These are phyloP conservation scores for Sapria himalayana DNA, from an alignment of 345 rosid genomes.

Conservation along the genomic window DNA sequence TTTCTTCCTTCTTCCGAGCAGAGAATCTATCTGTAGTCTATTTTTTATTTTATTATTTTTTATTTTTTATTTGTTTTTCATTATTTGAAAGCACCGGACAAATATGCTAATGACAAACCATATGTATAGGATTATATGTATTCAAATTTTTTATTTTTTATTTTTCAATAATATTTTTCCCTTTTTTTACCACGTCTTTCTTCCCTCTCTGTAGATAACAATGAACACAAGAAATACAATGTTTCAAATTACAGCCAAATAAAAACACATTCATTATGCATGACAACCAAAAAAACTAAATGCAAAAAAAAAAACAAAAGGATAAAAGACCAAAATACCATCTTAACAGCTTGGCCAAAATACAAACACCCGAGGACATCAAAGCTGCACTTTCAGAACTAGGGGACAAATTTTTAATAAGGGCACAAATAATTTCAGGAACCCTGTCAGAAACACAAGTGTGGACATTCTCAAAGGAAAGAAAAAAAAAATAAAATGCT, in stretches of 20 bases:
- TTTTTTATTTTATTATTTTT: too few species aligned
- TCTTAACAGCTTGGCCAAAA: constrained; percentile 52
- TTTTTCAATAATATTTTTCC: too few species aligned
- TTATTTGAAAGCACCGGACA: too few species aligned
- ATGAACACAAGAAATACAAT: too few species aligned
- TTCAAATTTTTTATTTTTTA: too few species aligned
- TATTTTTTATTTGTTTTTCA: too few species aligned
- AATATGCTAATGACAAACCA: too few species aligned
- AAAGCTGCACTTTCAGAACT: constrained; percentile 35
- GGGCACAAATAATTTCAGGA: constrained; percentile 48
- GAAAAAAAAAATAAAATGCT: not conserved
- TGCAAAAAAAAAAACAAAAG: not conserved
- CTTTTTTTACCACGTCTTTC: too few species aligned
- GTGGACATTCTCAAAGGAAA: not conserved
- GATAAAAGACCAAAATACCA: constrained; percentile 23
- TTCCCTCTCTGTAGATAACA: too few species aligned
- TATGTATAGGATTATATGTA: too few species aligned
- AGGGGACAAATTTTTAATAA: constrained; percentile 35
- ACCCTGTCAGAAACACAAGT: constrained; percentile 26
- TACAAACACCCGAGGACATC: constrained; percentile 52
- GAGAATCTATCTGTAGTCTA: too few species aligned
- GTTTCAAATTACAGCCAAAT: not conserved
- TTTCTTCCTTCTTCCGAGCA: too few species aligned
- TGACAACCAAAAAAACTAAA: not conserved
- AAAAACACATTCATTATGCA: not conserved